phyloP scores from a whole-genome alignment of 306 rosid genomes.

The Coriaria nepalensis region DNA sequence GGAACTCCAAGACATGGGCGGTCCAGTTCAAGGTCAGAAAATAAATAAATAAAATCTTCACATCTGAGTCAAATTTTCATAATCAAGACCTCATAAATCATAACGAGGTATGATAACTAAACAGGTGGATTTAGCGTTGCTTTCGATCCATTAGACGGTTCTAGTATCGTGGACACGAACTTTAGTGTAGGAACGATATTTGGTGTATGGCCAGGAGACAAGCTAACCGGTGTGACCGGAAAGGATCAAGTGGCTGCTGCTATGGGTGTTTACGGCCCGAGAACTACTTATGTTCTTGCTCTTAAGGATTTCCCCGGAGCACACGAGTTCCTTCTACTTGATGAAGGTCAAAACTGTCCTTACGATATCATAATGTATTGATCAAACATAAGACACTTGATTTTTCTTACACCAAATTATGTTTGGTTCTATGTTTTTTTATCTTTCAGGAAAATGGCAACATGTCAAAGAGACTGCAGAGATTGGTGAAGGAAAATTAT shows the following conservation, averaged over 20 bases:
- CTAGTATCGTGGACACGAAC: conserved; percentile 94
- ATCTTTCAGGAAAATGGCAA: conserved; percentile 72
- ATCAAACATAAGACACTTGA: too few relatives aligned
- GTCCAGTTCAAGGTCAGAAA: conserved; percentile 71
- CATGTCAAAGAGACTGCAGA: conserved; percentile 94
- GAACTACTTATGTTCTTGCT: conserved; percentile 93
- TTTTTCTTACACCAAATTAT: neutral
- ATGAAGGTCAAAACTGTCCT: conserved; percentile 44
- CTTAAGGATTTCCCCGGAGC: conserved; percentile 78
- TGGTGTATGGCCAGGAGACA: conserved; percentile 99
- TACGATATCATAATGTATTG: too few relatives aligned
- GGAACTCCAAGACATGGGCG: conserved; percentile 98
- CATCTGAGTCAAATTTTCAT: too few relatives aligned
- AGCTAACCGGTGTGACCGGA: conserved; percentile 77
- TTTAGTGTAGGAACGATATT: conserved; percentile 96
- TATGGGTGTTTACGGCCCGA: conserved; percentile 93
- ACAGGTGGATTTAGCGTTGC: conserved; percentile 98
- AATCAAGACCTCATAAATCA: too few relatives aligned
- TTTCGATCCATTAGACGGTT: conserved; percentile 97
- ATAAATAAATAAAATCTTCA: too few relatives aligned
- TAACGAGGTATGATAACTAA: neutral
- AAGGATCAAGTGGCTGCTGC: conserved; percentile 95
- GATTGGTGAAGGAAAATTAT: conserved; percentile 86
- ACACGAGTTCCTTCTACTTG: conserved; percentile 91
- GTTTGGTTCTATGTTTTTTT: conserved; percentile 4